Percentiles rank a stretch among this genome's conserved stretches.
Evolutionary conservation across 2,329 filamentous ascomycete species (phyloP).

Genomic region (Pseudogymnoascus sp.): DNA sequence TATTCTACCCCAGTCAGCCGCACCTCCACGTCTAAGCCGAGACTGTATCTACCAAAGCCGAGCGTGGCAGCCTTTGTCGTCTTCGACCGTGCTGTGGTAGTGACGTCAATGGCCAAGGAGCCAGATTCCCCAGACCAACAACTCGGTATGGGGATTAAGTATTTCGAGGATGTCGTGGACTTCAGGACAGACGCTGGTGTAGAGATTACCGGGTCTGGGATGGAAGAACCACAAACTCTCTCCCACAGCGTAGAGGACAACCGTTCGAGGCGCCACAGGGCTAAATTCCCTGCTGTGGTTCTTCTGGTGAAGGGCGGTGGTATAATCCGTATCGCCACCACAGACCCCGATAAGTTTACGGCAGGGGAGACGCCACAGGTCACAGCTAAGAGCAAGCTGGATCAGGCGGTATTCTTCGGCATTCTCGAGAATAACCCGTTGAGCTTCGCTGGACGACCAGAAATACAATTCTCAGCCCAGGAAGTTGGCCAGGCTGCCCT

Average conservation of each 20-base stretch:
- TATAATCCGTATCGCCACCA: constrained; percentile 49
- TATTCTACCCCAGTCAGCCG: constrained; percentile 46
- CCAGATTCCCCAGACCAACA: constrained; percentile 70
- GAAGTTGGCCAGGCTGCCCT: constrained; percentile 73
- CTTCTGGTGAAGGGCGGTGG: constrained; percentile 57
- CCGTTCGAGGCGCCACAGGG: constrained; percentile 44
- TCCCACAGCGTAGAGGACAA: constrained; percentile 37
- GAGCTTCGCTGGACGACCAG: constrained; percentile 64
- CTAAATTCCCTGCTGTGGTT: constrained; percentile 54
- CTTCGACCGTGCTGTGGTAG: constrained; percentile 68
- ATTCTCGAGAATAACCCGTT: constrained; percentile 75
- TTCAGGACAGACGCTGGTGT: constrained; percentile 59
- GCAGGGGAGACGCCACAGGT: constrained; percentile 53
- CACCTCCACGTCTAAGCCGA: constrained; percentile 42
- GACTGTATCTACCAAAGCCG: constrained; percentile 69
- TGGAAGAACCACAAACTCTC: constrained; percentile 46
- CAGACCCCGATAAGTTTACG: constrained; percentile 51
- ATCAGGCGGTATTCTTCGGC: constrained; percentile 92
- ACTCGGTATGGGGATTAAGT: constrained; percentile 57
- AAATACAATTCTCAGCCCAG: constrained; percentile 55
- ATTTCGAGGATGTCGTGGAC: constrained; percentile 81
- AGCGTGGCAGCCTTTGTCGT: constrained; percentile 74
- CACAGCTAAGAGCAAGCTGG: constrained; percentile 79
- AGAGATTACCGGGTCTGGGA: constrained; percentile 55
- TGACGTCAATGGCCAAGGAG: constrained; percentile 63